These are phyloP conservation scores for Pyronema domesticum DNA, from an alignment of 495 filamentous ascomycete species.

Conservation along the genomic window DNA sequence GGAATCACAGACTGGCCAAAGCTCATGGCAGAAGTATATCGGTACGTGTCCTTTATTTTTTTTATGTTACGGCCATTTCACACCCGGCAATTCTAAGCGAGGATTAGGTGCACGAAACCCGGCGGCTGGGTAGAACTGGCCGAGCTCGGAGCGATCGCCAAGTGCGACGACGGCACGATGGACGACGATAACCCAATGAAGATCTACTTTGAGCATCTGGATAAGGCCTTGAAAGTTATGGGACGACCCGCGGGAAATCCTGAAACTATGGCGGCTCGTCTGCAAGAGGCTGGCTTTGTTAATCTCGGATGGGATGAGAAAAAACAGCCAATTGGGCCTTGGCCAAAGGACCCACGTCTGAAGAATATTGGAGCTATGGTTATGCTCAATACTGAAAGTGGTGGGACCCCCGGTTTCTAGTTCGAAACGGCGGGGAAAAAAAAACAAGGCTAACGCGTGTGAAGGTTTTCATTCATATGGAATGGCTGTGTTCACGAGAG, in stretches of 20 bases:
- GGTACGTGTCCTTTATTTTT: background rate
- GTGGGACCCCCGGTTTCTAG: background rate
- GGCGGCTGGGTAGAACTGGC: slow-evolving; percentile 19
- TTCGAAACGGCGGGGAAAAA: too few relatives aligned
- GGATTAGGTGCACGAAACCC: slow-evolving; percentile 9
- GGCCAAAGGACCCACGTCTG: slow-evolving; percentile 31
- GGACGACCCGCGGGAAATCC: background rate
- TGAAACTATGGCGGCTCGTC: background rate
- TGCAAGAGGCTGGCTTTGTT: slow-evolving; percentile 3
- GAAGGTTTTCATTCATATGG: slow-evolving; percentile 3
- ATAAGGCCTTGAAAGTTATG: background rate
- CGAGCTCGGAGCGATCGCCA: slow-evolving; percentile 8
- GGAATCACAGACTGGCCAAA: background rate
- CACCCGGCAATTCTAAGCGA: background rate
- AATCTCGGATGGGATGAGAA: slow-evolving; percentile 2
- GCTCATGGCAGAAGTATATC: background rate
- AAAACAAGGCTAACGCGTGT: background rate
- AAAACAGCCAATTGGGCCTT: slow-evolving; percentile 29
- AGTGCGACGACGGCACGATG: background rate
- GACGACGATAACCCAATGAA: background rate
- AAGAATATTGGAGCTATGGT: slow-evolving; percentile 29
- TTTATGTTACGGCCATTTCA: background rate
- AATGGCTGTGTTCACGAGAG: slow-evolving; percentile 7
- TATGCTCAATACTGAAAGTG: background rate
- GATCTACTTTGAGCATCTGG: background rate